Base-by-base conservation (phyloP, 768 basidiomycete species). In the Pisolithus microcarpus region DNA sequence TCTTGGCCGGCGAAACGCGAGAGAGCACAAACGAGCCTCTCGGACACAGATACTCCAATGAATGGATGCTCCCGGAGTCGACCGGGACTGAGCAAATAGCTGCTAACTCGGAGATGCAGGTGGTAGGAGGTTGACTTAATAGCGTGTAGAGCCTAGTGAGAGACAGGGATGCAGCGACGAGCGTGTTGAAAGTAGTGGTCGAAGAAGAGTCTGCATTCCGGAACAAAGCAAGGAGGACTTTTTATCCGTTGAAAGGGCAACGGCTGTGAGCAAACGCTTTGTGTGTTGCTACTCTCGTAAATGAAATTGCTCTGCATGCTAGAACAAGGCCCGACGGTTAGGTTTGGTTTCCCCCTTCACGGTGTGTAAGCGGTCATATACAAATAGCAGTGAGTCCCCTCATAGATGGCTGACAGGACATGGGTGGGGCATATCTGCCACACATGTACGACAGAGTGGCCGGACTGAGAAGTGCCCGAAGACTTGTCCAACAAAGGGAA, bases 301-400 rank as follows among this genome's bases (percentile, higher is more conserved):
- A 42, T 44, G 18, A 37, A 19, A 36, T 16, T 30, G 38, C 15
- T 36, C 38, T 16, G 16, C 16, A 40, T 24, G 10, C 38, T 30
- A 24, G 18, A 51, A 38, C 16, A n/a, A 24, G 49, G 37, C 36
- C 31, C 19, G 24, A 19, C 43, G 13, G 36, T 49, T 50, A 21
- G 21, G 38, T 55, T 53, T 52, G 38, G 52, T 19, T 36, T 7
- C 55, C 48, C 51, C 47, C 43, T 54, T 54, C 11, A 34, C 34
- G 34, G 36, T 8, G 44, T 39, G 26, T 23, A 28, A 9, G 31
- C 37, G 23, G 42, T 13, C 15, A 42, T 30, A 43, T n/a, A 31
- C 43, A 36, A 26, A 23, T 11, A 21, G 24, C 15, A 30, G 15
- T 15, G 31, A 23, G 21, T 23, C 21, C 21, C 21, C 21, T 23